Conservation (phyloP, 2,329 filamentous ascomycete genomes). For the Myriosclerotinia curreyana region DNA sequence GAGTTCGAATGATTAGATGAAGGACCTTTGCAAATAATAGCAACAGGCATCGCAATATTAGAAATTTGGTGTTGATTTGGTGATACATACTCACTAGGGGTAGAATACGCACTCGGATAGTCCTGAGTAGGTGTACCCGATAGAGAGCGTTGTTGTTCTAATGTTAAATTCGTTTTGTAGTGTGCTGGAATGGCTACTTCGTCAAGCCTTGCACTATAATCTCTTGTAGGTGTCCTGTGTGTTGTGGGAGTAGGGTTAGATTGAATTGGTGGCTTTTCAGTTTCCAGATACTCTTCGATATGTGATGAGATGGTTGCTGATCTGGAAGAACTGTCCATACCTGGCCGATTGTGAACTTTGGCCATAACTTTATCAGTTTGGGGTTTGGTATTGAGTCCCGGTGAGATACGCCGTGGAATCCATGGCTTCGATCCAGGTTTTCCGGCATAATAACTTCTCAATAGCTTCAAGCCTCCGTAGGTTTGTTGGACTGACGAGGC, state of each 20-base stretch:
- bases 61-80: not conserved
- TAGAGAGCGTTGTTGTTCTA: conserved; percentile 22
- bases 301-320: conserved; percentile 28
- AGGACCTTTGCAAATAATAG: not conserved
- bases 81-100: conserved; percentile 11
- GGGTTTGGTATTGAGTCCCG: conserved; percentile 4
- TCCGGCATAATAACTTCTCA: conserved; percentile 44
- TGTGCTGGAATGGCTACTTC: conserved; percentile 11
- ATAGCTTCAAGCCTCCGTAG: conserved; percentile 54
- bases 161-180: conserved; percentile 22
- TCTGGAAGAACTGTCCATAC: conserved; percentile 28
- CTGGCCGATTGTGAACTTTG: conserved; percentile 26
- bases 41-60: not conserved
- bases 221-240: conserved; percentile 12
- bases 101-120: conserved; percentile 10
- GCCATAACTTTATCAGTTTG: conserved; percentile 22
- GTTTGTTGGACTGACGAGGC: conserved; percentile 59
- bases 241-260: not conserved
- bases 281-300: conserved; percentile 32
- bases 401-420: conserved; percentile 25
- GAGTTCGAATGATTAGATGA: conserved; percentile 14
- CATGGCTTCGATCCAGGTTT: conserved; percentile 29
- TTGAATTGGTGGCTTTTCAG: conserved; percentile 18
- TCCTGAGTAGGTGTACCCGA: conserved; percentile 12
- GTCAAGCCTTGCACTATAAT: conserved; percentile 16